These are phyloP conservation scores for Hypoxylon fragiforme DNA, from an alignment of 495 filamentous ascomycete genomes.

Conservation along the genomic window DNA sequence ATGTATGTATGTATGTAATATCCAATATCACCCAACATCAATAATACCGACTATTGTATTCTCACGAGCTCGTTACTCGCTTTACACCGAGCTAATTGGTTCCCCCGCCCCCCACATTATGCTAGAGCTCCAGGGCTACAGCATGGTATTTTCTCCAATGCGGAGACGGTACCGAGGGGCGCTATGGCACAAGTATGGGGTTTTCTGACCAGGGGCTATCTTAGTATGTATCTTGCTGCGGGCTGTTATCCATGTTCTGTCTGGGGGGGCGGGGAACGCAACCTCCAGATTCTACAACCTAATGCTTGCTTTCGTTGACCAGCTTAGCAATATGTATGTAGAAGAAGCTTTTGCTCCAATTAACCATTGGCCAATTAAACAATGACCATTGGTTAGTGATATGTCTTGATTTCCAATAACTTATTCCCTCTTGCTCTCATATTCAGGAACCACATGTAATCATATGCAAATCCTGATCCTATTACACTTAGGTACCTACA, in stretches of 20 bases:
- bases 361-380: too few relatives aligned
- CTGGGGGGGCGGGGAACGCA: conserved; percentile 31
- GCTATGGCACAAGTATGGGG: conserved; percentile 28
- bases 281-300: neutral
- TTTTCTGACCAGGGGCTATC: conserved; percentile 19
- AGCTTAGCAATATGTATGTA: too few relatives aligned
- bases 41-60: conserved; percentile 23
- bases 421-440: too few relatives aligned
- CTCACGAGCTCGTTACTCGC: conserved; percentile 8
- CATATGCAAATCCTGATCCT: too few relatives aligned
- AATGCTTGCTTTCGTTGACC: too few relatives aligned
- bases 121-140: too few relatives aligned
- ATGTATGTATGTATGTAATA: too few relatives aligned
- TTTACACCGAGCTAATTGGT: conserved; percentile 23
- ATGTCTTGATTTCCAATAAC: too few relatives aligned
- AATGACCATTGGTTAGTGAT: too few relatives aligned
- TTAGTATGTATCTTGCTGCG: conserved; percentile 4
- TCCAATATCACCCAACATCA: conserved; percentile 11
- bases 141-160: conserved; percentile 40
- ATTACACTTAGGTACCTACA: neutral
- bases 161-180: conserved; percentile 33
- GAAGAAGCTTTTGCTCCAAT: too few relatives aligned
- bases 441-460: too few relatives aligned
- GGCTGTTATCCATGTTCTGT: conserved; percentile 1
- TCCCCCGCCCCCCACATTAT: conserved; percentile 37